Evolutionary conservation across 805 yeast genomes (phyloP).

Genomic region (Candida nanaspora): DNA sequence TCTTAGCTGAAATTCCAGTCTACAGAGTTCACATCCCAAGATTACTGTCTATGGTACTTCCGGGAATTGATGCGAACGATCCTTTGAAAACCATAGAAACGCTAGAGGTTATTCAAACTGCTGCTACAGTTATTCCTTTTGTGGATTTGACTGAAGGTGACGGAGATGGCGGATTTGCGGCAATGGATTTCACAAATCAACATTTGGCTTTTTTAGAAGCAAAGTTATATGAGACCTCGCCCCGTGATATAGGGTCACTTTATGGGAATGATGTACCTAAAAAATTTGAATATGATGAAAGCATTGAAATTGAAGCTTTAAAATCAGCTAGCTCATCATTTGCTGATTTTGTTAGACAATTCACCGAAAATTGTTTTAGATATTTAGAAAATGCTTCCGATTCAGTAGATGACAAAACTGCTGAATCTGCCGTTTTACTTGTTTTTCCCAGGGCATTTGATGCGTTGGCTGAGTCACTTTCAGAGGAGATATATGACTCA

Average conservation of each 20-base stretch:
- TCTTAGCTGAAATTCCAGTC: constrained; percentile 53
- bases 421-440: constrained; percentile 41
- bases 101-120: constrained; percentile 59
- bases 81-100: constrained; percentile 63
- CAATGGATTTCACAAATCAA: constrained; percentile 53
- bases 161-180: constrained; percentile 31
- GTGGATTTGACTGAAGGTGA: constrained; percentile 44
- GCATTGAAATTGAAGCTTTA: constrained; percentile 47
- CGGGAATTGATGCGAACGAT: constrained; percentile 88
- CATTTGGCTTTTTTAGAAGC: constrained; percentile 53
- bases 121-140: constrained; percentile 69
- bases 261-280: constrained; percentile 16
- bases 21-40: constrained; percentile 77
- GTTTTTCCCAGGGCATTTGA: constrained; percentile 32
- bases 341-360: constrained; percentile 46
- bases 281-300: constrained; percentile 34
- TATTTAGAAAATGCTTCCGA: constrained; percentile 67
- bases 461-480: constrained; percentile 49
- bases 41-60: constrained; percentile 57
- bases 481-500: constrained; percentile 43
- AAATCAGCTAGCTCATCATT: constrained; percentile 70
- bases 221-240: constrained; percentile 27
- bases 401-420: constrained; percentile 39
- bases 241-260: constrained; percentile 11
- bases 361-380: constrained; percentile 52